Conservation (phyloP, 2,329 filamentous ascomycete genomes). For the Aureobasidium musti region DNA sequence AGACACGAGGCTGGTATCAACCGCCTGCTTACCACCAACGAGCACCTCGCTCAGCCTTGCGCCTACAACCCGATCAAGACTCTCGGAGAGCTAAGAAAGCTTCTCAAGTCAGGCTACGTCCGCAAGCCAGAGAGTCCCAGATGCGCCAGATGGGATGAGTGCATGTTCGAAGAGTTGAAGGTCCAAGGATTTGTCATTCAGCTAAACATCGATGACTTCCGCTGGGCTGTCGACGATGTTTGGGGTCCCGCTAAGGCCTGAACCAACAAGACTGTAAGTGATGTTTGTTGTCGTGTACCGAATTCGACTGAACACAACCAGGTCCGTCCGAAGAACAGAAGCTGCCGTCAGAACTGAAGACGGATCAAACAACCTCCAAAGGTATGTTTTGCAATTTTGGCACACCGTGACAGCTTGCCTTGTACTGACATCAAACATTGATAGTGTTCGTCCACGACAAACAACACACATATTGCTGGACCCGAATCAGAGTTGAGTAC, state of each 20-base stretch:
- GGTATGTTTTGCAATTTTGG: neutral
- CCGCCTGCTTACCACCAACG: constrained; percentile 9
- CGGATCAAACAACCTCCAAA: neutral
- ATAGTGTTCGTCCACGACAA: neutral
- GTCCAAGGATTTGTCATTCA: constrained; percentile 3
- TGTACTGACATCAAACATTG: neutral
- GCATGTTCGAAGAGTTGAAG: constrained; percentile 1
- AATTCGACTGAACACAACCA: neutral
- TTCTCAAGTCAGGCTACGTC: neutral
- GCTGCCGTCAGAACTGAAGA: neutral
- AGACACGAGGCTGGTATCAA: constrained; percentile 11
- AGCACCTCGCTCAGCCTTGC: neutral
- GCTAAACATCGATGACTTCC: neutral
- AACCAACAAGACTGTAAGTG: neutral
- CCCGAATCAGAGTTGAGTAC: neutral
- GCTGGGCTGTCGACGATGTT: neutral
- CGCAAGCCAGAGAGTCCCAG: constrained; percentile 9
- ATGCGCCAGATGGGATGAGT: constrained; percentile 1
- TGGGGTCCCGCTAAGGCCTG: constrained; percentile 5
- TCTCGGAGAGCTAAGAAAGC: neutral
- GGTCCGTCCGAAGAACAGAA: neutral
- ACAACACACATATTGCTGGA: neutral
- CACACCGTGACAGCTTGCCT: neutral
- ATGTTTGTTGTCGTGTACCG: neutral
- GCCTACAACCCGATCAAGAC: constrained; percentile 7